Base-by-base conservation (phyloP, 2,329 filamentous ascomycete genomes). In the Elsinoe perseae region DNA sequence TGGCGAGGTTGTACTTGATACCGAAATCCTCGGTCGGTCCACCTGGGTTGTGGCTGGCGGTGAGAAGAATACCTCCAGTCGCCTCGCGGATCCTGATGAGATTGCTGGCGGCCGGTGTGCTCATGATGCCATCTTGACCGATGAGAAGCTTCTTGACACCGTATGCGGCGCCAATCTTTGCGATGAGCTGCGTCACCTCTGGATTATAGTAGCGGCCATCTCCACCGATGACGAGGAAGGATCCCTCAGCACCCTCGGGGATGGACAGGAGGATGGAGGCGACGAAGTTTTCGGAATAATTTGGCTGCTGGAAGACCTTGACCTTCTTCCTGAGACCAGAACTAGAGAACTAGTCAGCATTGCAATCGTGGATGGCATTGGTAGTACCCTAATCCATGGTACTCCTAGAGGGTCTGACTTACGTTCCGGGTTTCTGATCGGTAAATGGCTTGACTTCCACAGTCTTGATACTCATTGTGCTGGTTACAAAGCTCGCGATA, bases 391-490 rank as follows among this genome's bases (percentile, higher is more conserved):
- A 20, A 25, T 9, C 8, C 10, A 32, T 23, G 23, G 20, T 30
- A 36, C 4, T 7, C 50, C 18, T 4, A 40, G 12, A 14, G 32
- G n/a, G 43, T 6, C 64, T 44, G 32, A 90, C 92, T 75, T 84
- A 96, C 92, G 92, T 97, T 82, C 92, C 92, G 62, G 92, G 90
- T 81, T 98, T 98, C 82, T 98, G 93, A 81, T 97, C 93, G 62
- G 86, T 80, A 75, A 93, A 96, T 59, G 91, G 83, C 72, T 83
- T 84, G 73, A 95, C 83, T 65, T 86, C 81, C 68, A 96, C 87
- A 56, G 86, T 89, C 74, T 88, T 81, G 73, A 84, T 75, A 70
- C 77, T 81, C 89, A 95, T 93, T 68, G 28, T 68, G 59, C 53
- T 48, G 27, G 9, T 56, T 38, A 46, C 56, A 36, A 18, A 4